phyloP scores from a whole-genome alignment of 2,329 filamentous ascomycete genomes.

The Tolypocladium tundrense region DNA sequence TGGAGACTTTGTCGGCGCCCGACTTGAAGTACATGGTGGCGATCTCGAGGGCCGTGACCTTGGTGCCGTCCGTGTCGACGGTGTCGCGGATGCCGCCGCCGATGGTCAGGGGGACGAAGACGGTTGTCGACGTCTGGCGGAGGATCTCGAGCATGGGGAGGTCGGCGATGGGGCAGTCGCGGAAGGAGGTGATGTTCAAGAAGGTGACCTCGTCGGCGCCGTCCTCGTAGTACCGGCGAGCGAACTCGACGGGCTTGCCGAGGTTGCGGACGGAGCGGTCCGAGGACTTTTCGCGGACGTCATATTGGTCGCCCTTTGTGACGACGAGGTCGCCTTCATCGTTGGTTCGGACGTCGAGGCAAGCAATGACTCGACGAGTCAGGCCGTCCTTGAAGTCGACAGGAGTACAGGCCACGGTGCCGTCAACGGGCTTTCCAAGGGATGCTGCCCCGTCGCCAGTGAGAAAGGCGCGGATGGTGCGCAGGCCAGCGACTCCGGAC shows the following conservation, averaged over 20 bases:
- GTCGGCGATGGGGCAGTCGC: conserved; percentile 86
- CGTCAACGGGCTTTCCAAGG: conserved; percentile 23
- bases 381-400: conserved; percentile 50
- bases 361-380: conserved; percentile 90
- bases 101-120: conserved; percentile 92
- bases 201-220: conserved; percentile 96
- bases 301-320: conserved; percentile 97
- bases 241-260: conserved; percentile 94
- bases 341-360: conserved; percentile 89
- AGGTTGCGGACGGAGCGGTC: conserved; percentile 70
- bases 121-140: conserved; percentile 73
- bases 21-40: conserved; percentile 96
- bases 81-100: conserved; percentile 94
- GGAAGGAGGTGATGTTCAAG: conserved; percentile 96
- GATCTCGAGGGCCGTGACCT: conserved; percentile 82
- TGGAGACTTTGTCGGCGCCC: conserved; percentile 94
- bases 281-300: conserved; percentile 78
- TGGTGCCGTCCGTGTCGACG: conserved; percentile 75
- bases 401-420: conserved; percentile 7
- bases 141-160: conserved; percentile 94
- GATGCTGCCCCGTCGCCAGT: conserved; percentile 53
- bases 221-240: conserved; percentile 86
- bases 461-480: conserved; percentile 77
- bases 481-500: conserved; percentile 78
- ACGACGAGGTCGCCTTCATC: conserved; percentile 92